Evolutionary conservation across 257 asterid species (phyloP).

Genomic region (Ocimum tenuiflorum): DNA sequence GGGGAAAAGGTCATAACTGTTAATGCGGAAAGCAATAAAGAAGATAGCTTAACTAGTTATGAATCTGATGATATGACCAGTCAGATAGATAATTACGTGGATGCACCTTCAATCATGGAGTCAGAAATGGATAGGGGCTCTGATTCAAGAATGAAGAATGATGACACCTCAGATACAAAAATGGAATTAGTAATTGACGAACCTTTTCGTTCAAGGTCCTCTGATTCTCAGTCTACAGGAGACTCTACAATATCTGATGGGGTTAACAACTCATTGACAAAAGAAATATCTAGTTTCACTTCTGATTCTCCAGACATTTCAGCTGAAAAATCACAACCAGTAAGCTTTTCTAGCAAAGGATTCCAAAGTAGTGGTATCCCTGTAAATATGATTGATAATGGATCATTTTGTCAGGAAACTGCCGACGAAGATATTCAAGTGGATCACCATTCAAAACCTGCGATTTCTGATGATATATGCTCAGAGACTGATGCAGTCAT

Average conservation of each 20-base stretch:
- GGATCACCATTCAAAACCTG: conserved; percentile 21
- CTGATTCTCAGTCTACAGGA: conserved; percentile 58
- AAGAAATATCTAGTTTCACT: conserved; percentile 32
- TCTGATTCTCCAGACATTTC: conserved; percentile 31
- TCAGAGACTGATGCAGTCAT: conserved; percentile 17
- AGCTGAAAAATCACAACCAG: conserved; percentile 26
- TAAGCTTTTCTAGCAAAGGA: conserved; percentile 19
- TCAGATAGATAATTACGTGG: conserved; percentile 70
- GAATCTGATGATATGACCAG: conserved; percentile 61
- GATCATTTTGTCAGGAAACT: conserved; percentile 23
- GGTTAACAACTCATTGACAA: conserved; percentile 30
- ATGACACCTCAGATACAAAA: conserved; percentile 26
- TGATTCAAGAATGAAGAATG: conserved; percentile 45
- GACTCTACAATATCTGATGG: conserved; percentile 48
- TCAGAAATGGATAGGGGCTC: conserved; percentile 66
- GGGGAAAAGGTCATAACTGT: conserved; percentile 37
- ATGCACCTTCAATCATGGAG: conserved; percentile 73
- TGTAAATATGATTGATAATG: conserved; percentile 21
- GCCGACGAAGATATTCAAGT: conserved; percentile 20
- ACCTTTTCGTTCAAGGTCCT: conserved; percentile 34
- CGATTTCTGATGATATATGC: conserved; percentile 21
- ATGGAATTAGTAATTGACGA: conserved; percentile 28
- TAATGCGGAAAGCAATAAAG: conserved; percentile 41
- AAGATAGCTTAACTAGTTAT: conserved; percentile 35
- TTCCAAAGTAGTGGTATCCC: conserved; percentile 22